phyloP scores from a whole-genome alignment of 2,329 filamentous ascomycete genomes.

The Exophiala sp. region DNA sequence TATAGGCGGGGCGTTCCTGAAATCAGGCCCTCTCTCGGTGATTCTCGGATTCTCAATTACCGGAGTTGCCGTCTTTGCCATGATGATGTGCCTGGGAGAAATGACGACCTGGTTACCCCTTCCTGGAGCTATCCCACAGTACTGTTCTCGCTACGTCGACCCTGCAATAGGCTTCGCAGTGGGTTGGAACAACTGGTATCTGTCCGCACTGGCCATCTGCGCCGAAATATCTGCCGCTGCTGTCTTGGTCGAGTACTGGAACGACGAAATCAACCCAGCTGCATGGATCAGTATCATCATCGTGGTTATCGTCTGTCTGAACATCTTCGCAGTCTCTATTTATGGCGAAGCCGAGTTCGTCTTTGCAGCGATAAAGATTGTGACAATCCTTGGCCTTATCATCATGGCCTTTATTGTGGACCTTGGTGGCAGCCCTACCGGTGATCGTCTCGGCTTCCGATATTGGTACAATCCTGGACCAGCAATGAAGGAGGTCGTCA shows the following conservation, averaged over 20 bases:
- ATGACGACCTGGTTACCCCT: constrained; percentile 43
- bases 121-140: constrained; percentile 40
- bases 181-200: constrained; percentile 49
- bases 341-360: constrained; percentile 44
- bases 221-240: constrained; percentile 64
- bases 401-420: constrained; percentile 51
- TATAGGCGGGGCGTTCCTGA: constrained; percentile 35
- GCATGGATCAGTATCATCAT: constrained; percentile 29
- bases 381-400: constrained; percentile 50
- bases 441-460: constrained; percentile 53
- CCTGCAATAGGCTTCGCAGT: constrained; percentile 44
- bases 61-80: constrained; percentile 26
- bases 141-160: constrained; percentile 40
- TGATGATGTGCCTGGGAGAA: constrained; percentile 42
- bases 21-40: constrained; percentile 36
- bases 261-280: constrained; percentile 36
- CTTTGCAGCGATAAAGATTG: constrained; percentile 51
- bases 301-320: constrained; percentile 51
- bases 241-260: constrained; percentile 59
- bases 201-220: constrained; percentile 38
- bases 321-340: constrained; percentile 60
- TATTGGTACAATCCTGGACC: constrained; percentile 52
- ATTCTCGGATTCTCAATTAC: constrained; percentile 38
- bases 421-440: constrained; percentile 43
- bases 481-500: constrained; percentile 28